Evolutionary conservation across 805 yeast genomes (phyloP), one percentile per base, ranked within the genome.

Genomic region (Kluyveromyces wickerhamii): DNA sequence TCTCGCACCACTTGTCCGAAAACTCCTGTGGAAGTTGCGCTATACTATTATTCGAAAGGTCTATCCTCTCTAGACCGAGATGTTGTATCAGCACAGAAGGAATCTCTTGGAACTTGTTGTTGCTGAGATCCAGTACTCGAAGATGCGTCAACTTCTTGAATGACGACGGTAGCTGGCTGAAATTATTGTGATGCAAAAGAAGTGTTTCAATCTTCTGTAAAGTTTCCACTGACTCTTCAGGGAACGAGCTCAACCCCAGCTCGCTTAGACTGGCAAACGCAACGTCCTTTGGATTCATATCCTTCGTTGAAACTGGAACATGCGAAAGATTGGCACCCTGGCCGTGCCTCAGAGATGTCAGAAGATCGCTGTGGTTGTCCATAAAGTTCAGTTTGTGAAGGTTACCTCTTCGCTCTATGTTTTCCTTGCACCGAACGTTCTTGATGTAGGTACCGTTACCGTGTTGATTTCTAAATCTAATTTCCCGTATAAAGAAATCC

Each of bases 121-220:
- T 63, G 50, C 82, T 81, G 29, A 84, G 56, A 52, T 83, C 89
- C 37, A 84, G 57, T 42, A 76, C 79, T 36, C 72, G 63, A 34
- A 82, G 57, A 28, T 63, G 57, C 10, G 64, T 45, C 38, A 80
- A 47, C 7, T 59, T 52, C 5, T 55, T 41, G 48, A 79, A 66
- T 31, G 61, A 64, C 2, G 54, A 47, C 0, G 86, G 83, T 11
- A 80, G 52, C 2, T 54, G 50, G 0, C 56, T 42, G 10, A 80
- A 49, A 19, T 57, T 52, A 51, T 79, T 80, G 35, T 64, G 65
- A 36, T 76, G 72, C 14, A 80, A 48, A 2, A 77, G 69, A 7
- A 80, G 57, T 45, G 76, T 67, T 37, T 70, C 72, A 4, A 71
- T 65, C 9, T 50, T 44, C 31, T 49, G 26, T 16, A 72, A 44